These are phyloP conservation scores for Reticulascus tulasneorum DNA, from an alignment of 2,329 filamentous ascomycete species.

Conservation along the genomic window DNA sequence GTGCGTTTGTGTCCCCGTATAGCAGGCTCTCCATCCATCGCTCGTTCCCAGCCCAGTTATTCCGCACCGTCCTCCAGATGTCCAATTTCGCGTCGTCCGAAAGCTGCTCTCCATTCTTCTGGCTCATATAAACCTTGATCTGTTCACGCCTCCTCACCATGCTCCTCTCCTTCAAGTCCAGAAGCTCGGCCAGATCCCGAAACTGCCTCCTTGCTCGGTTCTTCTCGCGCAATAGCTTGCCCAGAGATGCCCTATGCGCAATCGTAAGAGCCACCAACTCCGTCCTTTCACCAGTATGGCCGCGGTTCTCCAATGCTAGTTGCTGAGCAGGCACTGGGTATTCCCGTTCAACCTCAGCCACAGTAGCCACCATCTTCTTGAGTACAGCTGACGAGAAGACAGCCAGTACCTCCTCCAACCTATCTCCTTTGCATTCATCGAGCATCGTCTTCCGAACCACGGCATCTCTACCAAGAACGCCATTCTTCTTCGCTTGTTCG, in stretches of 20 bases:
- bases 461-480: slow-evolving; percentile 72
- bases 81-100: slow-evolving; percentile 40
- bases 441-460: slow-evolving; percentile 91
- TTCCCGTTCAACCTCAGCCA: slow-evolving; percentile 30
- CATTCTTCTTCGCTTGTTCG: slow-evolving; percentile 83
- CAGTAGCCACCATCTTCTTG: slow-evolving; percentile 57
- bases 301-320: slow-evolving; percentile 56
- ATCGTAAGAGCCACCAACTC: slow-evolving; percentile 64
- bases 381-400: slow-evolving; percentile 81
- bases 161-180: slow-evolving; percentile 59
- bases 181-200: slow-evolving; percentile 57
- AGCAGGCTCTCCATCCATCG: slow-evolving; percentile 70
- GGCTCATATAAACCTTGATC: slow-evolving; percentile 26
- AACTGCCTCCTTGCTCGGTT: slow-evolving; percentile 56
- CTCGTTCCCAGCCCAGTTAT: slow-evolving; percentile 76
- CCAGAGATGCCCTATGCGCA: slow-evolving; percentile 67
- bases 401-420: slow-evolving; percentile 80
- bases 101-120: slow-evolving; percentile 24
- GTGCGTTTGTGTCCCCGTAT: slow-evolving; percentile 56
- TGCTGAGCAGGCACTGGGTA: slow-evolving; percentile 47
- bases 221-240: slow-evolving; percentile 55
- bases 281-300: slow-evolving; percentile 50
- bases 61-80: slow-evolving; percentile 58
- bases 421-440: slow-evolving; percentile 91
- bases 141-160: slow-evolving; percentile 52